A percentile compares a stretch with the other conserved stretches of the same genome.
Conservation (phyloP, 1,284 basidiomycete species). For the Neolentinus lepideus region DNA sequence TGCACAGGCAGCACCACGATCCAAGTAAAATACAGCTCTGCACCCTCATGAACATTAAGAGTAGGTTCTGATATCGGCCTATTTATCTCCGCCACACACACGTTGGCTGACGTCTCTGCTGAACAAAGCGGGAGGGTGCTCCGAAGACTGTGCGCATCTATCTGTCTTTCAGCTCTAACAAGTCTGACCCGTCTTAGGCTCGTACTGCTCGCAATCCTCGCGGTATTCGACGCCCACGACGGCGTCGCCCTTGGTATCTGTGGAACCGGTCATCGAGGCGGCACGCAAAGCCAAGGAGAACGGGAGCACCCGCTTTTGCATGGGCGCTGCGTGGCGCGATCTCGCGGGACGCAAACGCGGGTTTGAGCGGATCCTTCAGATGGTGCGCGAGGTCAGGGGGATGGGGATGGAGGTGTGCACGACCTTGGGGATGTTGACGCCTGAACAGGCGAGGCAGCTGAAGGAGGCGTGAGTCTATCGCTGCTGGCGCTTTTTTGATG, state of each 20-base stretch:
- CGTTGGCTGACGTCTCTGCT: not conserved
- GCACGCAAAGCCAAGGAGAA: constrained; percentile 93
- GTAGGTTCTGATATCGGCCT: constrained; percentile 38
- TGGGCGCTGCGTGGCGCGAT: constrained; percentile 99
- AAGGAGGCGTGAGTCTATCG: constrained; percentile 76
- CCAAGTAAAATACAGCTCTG: constrained; percentile 91
- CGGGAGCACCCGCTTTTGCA: constrained; percentile 96
- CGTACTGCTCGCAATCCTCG: constrained; percentile 97
- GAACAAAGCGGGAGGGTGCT: constrained; percentile 80
- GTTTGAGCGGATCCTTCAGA: constrained; percentile 89
- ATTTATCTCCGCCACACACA: not conserved
- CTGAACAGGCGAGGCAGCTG: constrained; percentile 88
- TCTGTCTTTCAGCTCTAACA: not conserved
- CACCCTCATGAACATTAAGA: constrained; percentile 99
- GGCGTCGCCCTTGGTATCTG: constrained; percentile 83
- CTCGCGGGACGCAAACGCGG: constrained; percentile 90
- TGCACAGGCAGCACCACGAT: constrained; percentile 87
- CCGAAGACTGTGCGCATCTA: constrained; percentile 79
- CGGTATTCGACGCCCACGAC: constrained; percentile 86
- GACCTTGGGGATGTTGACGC: constrained; percentile 92
- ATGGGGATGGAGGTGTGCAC: constrained; percentile 99
- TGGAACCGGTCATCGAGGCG: constrained; percentile 88
- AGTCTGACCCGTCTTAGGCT: constrained; percentile 44
- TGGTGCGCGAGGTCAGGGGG: constrained; percentile 84
- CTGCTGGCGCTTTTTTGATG: constrained; percentile 4